Conservation (phyloP, 73 alveolate genomes). For the Tetrahymena elliotti region DNA sequence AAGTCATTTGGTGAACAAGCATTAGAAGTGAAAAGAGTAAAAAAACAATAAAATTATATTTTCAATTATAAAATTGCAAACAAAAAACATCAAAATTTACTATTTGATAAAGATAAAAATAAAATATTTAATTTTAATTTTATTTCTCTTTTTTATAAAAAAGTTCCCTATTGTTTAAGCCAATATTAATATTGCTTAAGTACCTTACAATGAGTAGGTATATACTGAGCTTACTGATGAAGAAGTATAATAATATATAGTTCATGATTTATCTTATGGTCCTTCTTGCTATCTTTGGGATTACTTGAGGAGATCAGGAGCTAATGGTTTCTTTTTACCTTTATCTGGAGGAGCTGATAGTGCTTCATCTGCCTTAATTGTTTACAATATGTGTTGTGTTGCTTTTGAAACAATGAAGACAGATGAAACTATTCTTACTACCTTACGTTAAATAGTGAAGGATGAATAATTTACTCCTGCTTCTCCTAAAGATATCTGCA, state of each 20-base stretch:
- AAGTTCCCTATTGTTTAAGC: slow-evolving; percentile 41
- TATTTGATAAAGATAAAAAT: too few relatives aligned
- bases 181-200: slow-evolving; percentile 28
- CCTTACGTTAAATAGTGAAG: slow-evolving; percentile 48
- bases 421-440: neutral
- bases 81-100: neutral
- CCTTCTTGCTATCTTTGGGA: slow-evolving; percentile 94
- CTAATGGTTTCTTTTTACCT: slow-evolving; percentile 87
- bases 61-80: neutral
- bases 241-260: slow-evolving; percentile 36
- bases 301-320: slow-evolving; percentile 90
- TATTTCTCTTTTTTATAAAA: neutral
- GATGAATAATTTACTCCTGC: slow-evolving; percentile 51
- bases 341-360: slow-evolving; percentile 93
- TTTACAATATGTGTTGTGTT: slow-evolving; percentile 49
- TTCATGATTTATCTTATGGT: slow-evolving; percentile 66
- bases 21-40: neutral
- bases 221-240: slow-evolving; percentile 9
- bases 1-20: neutral
- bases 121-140: too few relatives aligned
- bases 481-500: slow-evolving; percentile 55
- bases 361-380: slow-evolving; percentile 72
- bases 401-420: slow-evolving; percentile 14
- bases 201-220: neutral
- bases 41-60: neutral